phyloP scores from a whole-genome alignment of 805 yeast genomes.

The Ogataea zsoltii region DNA sequence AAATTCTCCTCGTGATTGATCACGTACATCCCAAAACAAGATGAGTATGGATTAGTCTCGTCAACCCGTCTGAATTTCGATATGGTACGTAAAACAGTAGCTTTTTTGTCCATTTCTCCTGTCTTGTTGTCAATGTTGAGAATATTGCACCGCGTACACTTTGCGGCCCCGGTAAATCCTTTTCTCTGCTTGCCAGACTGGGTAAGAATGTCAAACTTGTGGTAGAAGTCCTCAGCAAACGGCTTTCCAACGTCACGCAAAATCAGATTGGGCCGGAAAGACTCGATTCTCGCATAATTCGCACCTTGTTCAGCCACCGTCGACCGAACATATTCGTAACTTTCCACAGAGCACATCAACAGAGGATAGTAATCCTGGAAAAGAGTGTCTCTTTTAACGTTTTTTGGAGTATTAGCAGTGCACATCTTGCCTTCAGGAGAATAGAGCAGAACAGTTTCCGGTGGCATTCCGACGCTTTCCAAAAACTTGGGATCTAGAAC shows the following conservation, averaged over 20 bases:
- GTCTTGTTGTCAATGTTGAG: slow-evolving; percentile 27
- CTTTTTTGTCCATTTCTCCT: slow-evolving; percentile 27
- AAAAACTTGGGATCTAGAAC: slow-evolving; percentile 22
- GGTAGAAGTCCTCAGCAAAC: slow-evolving; percentile 31
- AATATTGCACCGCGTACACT: slow-evolving; percentile 32
- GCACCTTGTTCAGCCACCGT: slow-evolving; percentile 16
- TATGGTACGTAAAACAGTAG: slow-evolving; percentile 25
- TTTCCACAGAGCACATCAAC: slow-evolving; percentile 27
- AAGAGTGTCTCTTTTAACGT: slow-evolving; percentile 21
- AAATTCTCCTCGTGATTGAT: slow-evolving; percentile 26
- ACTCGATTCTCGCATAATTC: slow-evolving; percentile 15
- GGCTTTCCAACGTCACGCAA: slow-evolving; percentile 24
- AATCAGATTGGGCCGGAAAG: slow-evolving; percentile 32
- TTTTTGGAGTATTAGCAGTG: slow-evolving; percentile 26
- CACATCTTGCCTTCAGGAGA: slow-evolving; percentile 30
- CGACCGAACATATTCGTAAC: slow-evolving; percentile 16
- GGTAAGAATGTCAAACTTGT: slow-evolving; percentile 23
- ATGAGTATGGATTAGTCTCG: slow-evolving; percentile 24
- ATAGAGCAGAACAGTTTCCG: slow-evolving; percentile 23
- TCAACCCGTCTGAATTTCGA: slow-evolving; percentile 33
- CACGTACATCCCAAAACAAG: slow-evolving; percentile 32
- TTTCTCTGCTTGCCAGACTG: slow-evolving; percentile 7
- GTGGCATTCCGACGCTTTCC: slow-evolving; percentile 21
- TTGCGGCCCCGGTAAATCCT: slow-evolving; percentile 25
- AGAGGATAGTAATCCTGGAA: slow-evolving; percentile 36